Base-by-base conservation (phyloP, 228 moss, liverwort and hornwort genomes). In the Sphagnum magellanicum region DNA sequence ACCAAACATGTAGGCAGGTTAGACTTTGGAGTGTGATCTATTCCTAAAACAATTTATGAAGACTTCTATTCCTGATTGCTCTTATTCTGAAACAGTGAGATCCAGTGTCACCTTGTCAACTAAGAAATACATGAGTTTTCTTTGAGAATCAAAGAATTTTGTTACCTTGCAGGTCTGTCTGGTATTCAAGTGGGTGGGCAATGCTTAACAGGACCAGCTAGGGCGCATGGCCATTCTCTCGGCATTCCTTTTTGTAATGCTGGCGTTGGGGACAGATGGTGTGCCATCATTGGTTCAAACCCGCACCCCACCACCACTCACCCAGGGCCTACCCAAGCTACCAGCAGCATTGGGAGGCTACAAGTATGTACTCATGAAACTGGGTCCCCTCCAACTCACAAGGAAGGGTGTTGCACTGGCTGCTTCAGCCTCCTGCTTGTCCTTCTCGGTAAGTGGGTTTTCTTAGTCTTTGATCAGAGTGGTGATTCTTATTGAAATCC, bases 261-360 rank as follows among this genome's bases (percentile, higher is more conserved):
- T 93, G 47, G 89, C 93, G 53, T 73, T 98, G 63, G 94, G 98
- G 72, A 89, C 93, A 55, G 98, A 98, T 70, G 91, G 98, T 82
- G 94, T 89, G 14, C 74, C 98, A 12, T 84, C 94, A 67, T 78
- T 90, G 17, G 88, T 94, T 78, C 93, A 98, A 72, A 70, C 77
- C 52, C 93, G 94, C 51, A 86, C 87, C 59, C 89, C 92, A 69
- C 85, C 84, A 60, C 73, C 87, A 16, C 52, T 80, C 61, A 75
- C 84, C 52, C 90, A 92, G 62, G 89, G 89, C 61, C 69, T 98
- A 51, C 91, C 92, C 48, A 85, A 83, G 57, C 69, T 94, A 66
- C 78, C 90, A 74, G 79, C 87, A 53, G 88, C 98, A 71, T 46
- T 93, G 60, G 76, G 78, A 70, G 92, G 90, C 50, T 98, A 98